Evolutionary conservation across 2,329 filamentous ascomycete species (phyloP).

Genomic region (Pseudogymnoascus sp.): DNA sequence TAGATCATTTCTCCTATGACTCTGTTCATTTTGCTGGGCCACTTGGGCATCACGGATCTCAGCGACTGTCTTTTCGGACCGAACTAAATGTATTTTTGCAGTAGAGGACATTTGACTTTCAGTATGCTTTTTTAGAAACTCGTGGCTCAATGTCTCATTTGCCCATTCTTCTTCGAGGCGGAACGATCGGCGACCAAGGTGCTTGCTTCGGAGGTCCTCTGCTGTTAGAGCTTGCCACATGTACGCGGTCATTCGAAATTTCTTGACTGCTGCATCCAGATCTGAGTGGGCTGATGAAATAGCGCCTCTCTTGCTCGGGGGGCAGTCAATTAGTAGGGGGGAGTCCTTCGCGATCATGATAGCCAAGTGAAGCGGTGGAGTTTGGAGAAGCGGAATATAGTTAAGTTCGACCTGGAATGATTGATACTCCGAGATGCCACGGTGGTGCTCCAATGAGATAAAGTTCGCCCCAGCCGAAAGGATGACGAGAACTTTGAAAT

Average conservation of each 20-base stretch:
- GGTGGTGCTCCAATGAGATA: conserved; percentile 54
- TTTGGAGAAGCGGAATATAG: conserved; percentile 47
- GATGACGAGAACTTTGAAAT: conserved; percentile 60
- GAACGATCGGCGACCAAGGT: conserved; percentile 62
- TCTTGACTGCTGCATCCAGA: conserved; percentile 56
- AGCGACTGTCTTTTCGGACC: conserved; percentile 55
- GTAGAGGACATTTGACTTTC: conserved; percentile 11
- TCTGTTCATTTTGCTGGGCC: conserved; percentile 54
- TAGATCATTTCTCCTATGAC: conserved; percentile 49
- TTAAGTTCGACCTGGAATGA: conserved; percentile 33
- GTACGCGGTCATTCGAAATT: conserved; percentile 66
- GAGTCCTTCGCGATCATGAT: conserved; percentile 65
- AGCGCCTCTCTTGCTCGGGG: conserved; percentile 49
- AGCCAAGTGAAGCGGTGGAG: conserved; percentile 62
- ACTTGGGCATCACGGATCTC: conserved; percentile 57
- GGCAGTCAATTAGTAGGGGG: conserved; percentile 58
- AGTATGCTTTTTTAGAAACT: conserved; percentile 13
- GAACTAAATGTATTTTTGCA: conserved; percentile 63
- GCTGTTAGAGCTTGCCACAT: conserved; percentile 71
- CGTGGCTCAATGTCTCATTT: conserved; percentile 51
- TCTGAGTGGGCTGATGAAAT: conserved; percentile 42
- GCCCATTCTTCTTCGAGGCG: conserved; percentile 69
- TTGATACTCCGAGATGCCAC: conserved; percentile 46
- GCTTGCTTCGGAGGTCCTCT: conserved; percentile 64
- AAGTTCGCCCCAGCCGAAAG: conserved; percentile 58